Evolutionary conservation across 2,329 filamentous ascomycete species (phyloP).

Genomic region (Cercospora canescens): DNA sequence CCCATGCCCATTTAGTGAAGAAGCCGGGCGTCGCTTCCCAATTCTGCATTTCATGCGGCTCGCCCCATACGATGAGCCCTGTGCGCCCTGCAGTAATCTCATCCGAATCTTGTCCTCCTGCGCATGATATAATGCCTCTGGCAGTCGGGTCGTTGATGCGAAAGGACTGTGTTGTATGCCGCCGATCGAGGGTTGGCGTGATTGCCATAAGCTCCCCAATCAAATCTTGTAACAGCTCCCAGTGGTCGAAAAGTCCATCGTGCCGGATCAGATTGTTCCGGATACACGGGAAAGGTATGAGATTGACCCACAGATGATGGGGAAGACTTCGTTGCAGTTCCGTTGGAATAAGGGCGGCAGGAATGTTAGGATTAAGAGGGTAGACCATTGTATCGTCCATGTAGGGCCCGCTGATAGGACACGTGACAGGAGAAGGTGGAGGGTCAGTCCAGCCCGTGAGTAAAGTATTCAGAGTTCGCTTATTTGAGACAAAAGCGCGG

Average conservation of each 20-base stretch:
- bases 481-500: neutral
- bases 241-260: neutral
- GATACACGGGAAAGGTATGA: neutral
- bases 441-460: neutral
- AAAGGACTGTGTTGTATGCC: neutral
- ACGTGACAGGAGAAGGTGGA: neutral
- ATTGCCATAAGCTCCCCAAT: neutral
- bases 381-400: neutral
- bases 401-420: neutral
- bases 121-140: neutral
- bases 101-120: neutral
- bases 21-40: neutral
- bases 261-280: neutral
- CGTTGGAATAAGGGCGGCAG: neutral
- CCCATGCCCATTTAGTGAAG: neutral
- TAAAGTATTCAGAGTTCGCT: neutral
- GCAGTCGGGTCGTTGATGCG: neutral
- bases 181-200: neutral
- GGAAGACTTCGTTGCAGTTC: neutral
- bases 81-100: neutral
- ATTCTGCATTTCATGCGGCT: neutral
- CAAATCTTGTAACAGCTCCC: neutral
- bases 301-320: neutral
- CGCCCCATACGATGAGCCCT: neutral
- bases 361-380: neutral